Evolutionary conservation across 2,329 filamentous ascomycete genomes (phyloP), one percentile per base, ranked within the genome.

Genomic region (Pseudomassariella vexata): DNA sequence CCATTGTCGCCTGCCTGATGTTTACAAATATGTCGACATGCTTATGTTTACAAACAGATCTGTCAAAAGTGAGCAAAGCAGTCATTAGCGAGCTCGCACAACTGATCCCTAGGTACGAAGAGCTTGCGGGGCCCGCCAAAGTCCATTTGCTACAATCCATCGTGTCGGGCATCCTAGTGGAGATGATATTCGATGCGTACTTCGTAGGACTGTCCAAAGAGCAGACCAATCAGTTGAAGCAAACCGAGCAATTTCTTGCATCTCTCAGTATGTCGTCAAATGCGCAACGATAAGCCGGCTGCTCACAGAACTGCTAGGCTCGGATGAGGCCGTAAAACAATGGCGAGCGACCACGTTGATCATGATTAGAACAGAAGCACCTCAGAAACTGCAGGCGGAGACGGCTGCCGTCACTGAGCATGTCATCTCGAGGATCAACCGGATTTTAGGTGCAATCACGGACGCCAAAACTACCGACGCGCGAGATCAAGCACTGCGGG

Each of bases 281-380:
- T 33, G 36, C 31, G 30, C 24, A 20, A 21, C 42, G 40, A 16
- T 12, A 14, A 19, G 26, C 19, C 17, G 37, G 40, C 27, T 33
- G 35, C 34, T 46, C 39, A 39, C 41, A 9, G 36, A 24, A 25
- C 7, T 35, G 54, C 49, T 53, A 59, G 63, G 60, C 29, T 64
- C 70, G 5, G 59, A 62, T 27, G 68, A 74, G 39, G 61, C 68
- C 19, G 65, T 79, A 39, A 82, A 81, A 49, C 72, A 78, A 48
- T 83, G 79, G 79, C 74, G 79, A 23, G 74, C 78, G 5, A 63
- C 67, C n/a, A 83, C 79, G 2, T 63, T 82, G 24, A 65, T 72
- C 17, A 63, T 79, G 25, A 53, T 83, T 30, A 67, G 66, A 33
- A 73, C 73, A 45, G 72, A 74, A 38, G 62, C 68, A 5, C 52